Base-by-base conservation (phyloP, 495 filamentous ascomycete species). In the Trichocladium antarcticum region DNA sequence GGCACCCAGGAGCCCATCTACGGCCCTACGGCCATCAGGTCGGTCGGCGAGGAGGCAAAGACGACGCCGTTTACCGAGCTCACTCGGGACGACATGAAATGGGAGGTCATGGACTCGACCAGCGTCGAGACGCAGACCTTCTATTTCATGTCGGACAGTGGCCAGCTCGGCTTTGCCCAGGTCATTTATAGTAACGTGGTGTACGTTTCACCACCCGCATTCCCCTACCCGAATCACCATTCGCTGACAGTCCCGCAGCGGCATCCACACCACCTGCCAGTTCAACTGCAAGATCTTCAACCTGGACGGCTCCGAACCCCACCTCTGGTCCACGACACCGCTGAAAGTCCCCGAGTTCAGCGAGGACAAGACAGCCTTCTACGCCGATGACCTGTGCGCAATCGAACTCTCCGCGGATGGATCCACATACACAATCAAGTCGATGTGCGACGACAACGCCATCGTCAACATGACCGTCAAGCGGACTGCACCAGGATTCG, bases 1-100 rank as follows among this genome's bases (percentile, higher is more conserved):
- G 92, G 92, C 68, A 95, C 89, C 47, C 82, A 89, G 65, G 92
- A 98, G 73, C 93, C 92, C 49, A 85, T 93, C 71, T 95, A 98
- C 68, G 92, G 92, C 55, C 84, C 93, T 29, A 78, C 81, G 12
- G 89, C 89, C 55, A 85, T 97, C 62, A 84, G 78, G 56, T 80
- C 87, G 21, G 87, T 98, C 38, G 80, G 84, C 46, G 73, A 83
- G 55, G 88, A 95, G 68, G 75, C 87, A 48, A 75, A 83, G 62
- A 76, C 78, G 35, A 83, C 79, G 3, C 84, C 87, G n/a, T 93
- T 83, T 63, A 84, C 85, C 24, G 84, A 87, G 59, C 62, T 88
- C 57, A 78, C 73, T 46, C 83, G 81, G 58, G 77, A 89, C 6
- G 81, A 90, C 59, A 56, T 95, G 54, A 83, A 77, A 75, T 98